Evolutionary conservation across 345 rosid genomes (phyloP), one percentile per base, ranked within the genome.

Genomic region (Populus pruinosa): DNA sequence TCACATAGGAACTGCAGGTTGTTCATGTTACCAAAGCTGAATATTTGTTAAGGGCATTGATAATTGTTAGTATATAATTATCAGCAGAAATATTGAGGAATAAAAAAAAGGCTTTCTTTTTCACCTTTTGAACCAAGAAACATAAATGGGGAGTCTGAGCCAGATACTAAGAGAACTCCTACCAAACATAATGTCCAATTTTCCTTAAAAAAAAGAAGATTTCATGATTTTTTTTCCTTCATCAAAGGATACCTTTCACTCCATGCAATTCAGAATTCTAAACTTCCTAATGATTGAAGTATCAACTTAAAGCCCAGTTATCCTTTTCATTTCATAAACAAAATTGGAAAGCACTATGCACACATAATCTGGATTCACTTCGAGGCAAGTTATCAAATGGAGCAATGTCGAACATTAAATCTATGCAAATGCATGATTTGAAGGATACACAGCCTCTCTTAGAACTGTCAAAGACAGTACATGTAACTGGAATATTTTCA

Each of bases 391-490:
- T 47, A 47, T 47, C 18, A 47, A 47, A 47, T 16, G n/a, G 44
- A 33, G 61, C 25, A 49, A 4, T 47, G 20, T 67, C n/a, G 39
- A 21, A 27, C 55, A 59, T 73, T 59, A 49, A 73, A 61, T 67
- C 31, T 21, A 11, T 29, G 23, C 35, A 25, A 5, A 21, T 67
- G 44, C 25, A 25, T 23, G 25, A 66, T 61, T 70, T 56, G 17
- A 83, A 89, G 95, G 95, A 91, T 91, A 91, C 95, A 83, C 83
- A 68, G 95, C 93, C 86, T 91, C 95, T 68, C 90, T 87, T 62
- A 91, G 87, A 84, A 91, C 93, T 77, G 86, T 89, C 82, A 91
- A 76, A 65, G 90, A 89, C 79, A 88, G 90, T 77, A 85, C 75
- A 79, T 91, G 95, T 76, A 89, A 91, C 85, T 82, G 82, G 67